Evolutionary conservation across 1,284 basidiomycete genomes (phyloP), one percentile per base, ranked within the genome.

Genomic region (Rhodotorula sp.): DNA sequence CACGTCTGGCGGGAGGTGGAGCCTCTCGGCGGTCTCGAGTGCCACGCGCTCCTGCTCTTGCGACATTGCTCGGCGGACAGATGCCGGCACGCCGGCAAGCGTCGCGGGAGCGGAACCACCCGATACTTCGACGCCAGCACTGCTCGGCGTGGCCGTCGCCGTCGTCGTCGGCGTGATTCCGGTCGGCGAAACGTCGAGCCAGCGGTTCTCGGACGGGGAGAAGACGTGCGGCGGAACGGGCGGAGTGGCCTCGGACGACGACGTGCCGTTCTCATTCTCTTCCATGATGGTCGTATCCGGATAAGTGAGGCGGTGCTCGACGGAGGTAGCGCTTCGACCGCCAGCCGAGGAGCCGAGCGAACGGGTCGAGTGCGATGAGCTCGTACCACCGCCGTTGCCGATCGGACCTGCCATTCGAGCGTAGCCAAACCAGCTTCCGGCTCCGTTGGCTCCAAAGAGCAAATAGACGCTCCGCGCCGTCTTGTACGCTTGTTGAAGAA

Each of bases 401-500:
- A 67, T 68, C 1, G 67, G 63, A 3, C 66, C 79, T 1, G 74
- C 72, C 80, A 81, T 81, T 50, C 71, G 73, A 15, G 81, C 81
- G 60, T 78, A 80, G 3, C 81, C 81, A 61, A 78, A 80, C 68
- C 81, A 81, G 47, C 77, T 71, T 31, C 92, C 90, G 64, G 91
- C 92, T 80, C 90, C 91, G 82, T 97, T 97, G 38, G 92, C 94
- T 57, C 93, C 87, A 78, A 97, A 97, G 75, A 97, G 89, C 58
- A 97, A 85, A 78, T 86, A 90, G 7, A 97, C 94, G 23, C 92
- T 88, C 77, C 87, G 86, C 76, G 90, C 91, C 12, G 92, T 95
- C 50, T 93, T 87, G 81, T 86, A 97, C 0, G 95, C 94, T 80
- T 93, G 92, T 77, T 97, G 93, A 43, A 83, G 77, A 1, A 83